Percentiles rank a stretch among this genome's conserved stretches.
phyloP scores from a whole-genome alignment of 164 flowering plant species.

The Umbilicus rupestris region DNA sequence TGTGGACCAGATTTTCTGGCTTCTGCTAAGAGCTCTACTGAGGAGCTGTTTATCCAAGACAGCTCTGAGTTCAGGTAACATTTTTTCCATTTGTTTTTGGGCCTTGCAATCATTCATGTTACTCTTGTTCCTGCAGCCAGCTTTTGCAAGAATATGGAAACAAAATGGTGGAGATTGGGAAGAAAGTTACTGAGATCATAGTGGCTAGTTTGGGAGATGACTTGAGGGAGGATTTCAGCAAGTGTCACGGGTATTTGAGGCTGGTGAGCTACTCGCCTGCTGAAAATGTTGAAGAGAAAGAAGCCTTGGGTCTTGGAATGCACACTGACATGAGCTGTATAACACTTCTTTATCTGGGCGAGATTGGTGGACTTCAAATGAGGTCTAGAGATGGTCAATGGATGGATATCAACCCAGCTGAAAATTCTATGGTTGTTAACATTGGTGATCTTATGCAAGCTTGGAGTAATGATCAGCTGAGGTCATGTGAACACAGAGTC shows the following conservation, averaged over 20 bases:
- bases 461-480: slow-evolving; percentile 73
- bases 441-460: slow-evolving; percentile 83
- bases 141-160: slow-evolving; percentile 57
- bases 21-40: slow-evolving; percentile 60
- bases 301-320: slow-evolving; percentile 78
- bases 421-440: slow-evolving; percentile 62
- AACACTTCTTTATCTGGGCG: slow-evolving; percentile 66
- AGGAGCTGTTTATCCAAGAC: slow-evolving; percentile 32
- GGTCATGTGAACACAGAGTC: slow-evolving; percentile 79
- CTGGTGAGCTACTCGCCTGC: slow-evolving; percentile 63
- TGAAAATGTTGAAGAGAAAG: slow-evolving; percentile 17
- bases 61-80: slow-evolving; percentile 46
- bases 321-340: slow-evolving; percentile 93
- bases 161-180: slow-evolving; percentile 53
- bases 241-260: slow-evolving; percentile 75
- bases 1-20: slow-evolving; percentile 66
- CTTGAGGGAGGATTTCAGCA: slow-evolving; percentile 30
- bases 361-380: slow-evolving; percentile 76
- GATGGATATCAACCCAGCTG: slow-evolving; percentile 62
- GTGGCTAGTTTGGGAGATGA: slow-evolving; percentile 44
- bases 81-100: no score
- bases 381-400: slow-evolving; percentile 64
- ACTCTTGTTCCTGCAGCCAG: slow-evolving; percentile 30
- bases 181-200: slow-evolving; percentile 31
- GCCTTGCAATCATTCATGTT: background rate